Percentiles rank a stretch among this genome's conserved stretches.
Evolutionary conservation across 768 basidiomycete genomes (phyloP).

Genomic region (Rhizopogon roseolus): DNA sequence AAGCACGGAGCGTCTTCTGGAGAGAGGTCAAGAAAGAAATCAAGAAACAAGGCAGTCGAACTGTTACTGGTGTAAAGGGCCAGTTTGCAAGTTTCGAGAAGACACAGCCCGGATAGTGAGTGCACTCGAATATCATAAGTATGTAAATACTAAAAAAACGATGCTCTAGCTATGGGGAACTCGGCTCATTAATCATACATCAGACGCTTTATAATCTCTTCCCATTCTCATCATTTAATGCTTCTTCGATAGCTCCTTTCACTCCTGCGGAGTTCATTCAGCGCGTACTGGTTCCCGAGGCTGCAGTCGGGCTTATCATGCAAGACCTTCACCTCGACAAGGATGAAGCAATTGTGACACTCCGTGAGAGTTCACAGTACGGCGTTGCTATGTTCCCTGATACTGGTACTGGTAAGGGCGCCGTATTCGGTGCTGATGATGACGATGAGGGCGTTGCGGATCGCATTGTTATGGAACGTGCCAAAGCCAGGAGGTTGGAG

Average conservation of each 20-base stretch:
- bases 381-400: slow-evolving; percentile 83
- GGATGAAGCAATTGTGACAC: slow-evolving; percentile 47
- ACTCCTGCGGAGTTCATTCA: slow-evolving; percentile 73
- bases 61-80: slow-evolving; percentile 60
- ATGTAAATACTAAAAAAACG: not conserved
- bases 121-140: slow-evolving; percentile 11
- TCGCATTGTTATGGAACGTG: slow-evolving; percentile 40
- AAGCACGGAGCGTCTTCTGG: slow-evolving; percentile 61
- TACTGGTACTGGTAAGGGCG: slow-evolving; percentile 24
- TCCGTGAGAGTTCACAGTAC: slow-evolving; percentile 76
- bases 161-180: slow-evolving; percentile 71
- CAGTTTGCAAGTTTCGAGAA: slow-evolving; percentile 80
- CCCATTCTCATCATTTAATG: slow-evolving; percentile 54
- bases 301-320: slow-evolving; percentile 76
- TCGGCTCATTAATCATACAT: slow-evolving; percentile 76
- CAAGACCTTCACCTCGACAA: slow-evolving; percentile 56
- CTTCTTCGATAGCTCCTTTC: slow-evolving; percentile 56
- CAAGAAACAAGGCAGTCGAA: slow-evolving; percentile 59
- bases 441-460: slow-evolving; percentile 32
- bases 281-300: slow-evolving; percentile 87
- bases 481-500: slow-evolving; percentile 34
- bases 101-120: slow-evolving; percentile 88
- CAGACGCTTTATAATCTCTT: slow-evolving; percentile 74
- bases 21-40: slow-evolving; percentile 58
- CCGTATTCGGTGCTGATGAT: slow-evolving; percentile 30